Evolutionary conservation across 345 rosid genomes (phyloP).

Genomic region (Populus simonii): DNA sequence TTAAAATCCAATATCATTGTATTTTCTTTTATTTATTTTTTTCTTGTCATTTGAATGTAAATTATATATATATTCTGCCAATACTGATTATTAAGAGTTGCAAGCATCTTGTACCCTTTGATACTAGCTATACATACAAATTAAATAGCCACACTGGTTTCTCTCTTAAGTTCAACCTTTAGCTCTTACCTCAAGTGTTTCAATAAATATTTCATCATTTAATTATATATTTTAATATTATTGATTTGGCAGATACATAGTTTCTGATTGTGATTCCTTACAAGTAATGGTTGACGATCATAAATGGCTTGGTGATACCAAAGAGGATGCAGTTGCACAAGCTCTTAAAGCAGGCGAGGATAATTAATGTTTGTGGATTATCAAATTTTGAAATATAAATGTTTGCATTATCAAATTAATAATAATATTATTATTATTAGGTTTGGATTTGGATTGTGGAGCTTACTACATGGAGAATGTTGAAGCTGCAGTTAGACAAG

Average conservation of each 20-base stretch:
- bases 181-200: too few species aligned
- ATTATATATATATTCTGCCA: too few species aligned
- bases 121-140: too few species aligned
- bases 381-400: too few species aligned
- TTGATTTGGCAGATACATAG: conserved; percentile 39
- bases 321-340: conserved; percentile 54
- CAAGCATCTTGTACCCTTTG: too few species aligned
- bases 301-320: conserved; percentile 39
- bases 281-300: conserved; percentile 46
- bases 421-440: conserved; percentile 9
- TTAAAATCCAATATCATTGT: background rate
- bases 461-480: conserved; percentile 29
- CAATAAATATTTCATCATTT: too few species aligned
- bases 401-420: too few species aligned
- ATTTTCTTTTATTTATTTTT: background rate
- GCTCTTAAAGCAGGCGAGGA: conserved; percentile 50
- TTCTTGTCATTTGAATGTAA: too few species aligned
- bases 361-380: too few species aligned
- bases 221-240: background rate
- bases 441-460: conserved; percentile 75
- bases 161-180: too few species aligned
- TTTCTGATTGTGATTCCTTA: conserved; percentile 53
- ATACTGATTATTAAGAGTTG: too few species aligned
- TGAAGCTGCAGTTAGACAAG: conserved; percentile 37
- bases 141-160: too few species aligned